phyloP scores from a whole-genome alignment of 2,329 filamentous ascomycete genomes.

The Truncatella angustata region DNA sequence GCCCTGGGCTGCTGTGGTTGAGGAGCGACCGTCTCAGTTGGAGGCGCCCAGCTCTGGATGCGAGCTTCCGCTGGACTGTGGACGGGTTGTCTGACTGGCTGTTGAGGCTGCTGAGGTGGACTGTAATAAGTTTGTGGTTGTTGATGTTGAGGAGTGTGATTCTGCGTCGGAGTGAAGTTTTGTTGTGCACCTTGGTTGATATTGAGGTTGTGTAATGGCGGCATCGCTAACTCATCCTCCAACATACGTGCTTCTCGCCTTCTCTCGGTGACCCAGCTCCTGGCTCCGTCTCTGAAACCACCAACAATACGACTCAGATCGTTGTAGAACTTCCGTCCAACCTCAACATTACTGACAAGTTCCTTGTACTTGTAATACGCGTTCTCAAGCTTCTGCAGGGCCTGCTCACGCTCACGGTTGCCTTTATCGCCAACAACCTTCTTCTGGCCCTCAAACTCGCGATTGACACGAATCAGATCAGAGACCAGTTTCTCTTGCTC shows the following conservation, averaged over 20 bases:
- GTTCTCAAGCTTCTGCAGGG: slow-evolving; percentile 83
- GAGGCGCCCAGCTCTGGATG: slow-evolving; percentile 55
- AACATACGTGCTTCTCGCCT: slow-evolving; percentile 76
- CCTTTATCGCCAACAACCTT: slow-evolving; percentile 61
- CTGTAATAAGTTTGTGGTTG: slow-evolving; percentile 4
- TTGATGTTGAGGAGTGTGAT: slow-evolving; percentile 4
- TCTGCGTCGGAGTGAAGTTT: background rate
- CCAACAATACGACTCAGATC: slow-evolving; percentile 86
- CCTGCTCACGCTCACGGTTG: slow-evolving; percentile 75
- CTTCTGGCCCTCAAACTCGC: slow-evolving; percentile 71
- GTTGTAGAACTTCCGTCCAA: slow-evolving; percentile 94
- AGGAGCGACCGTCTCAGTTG: slow-evolving; percentile 49
- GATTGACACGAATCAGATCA: slow-evolving; percentile 73
- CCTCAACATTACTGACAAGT: slow-evolving; percentile 86
- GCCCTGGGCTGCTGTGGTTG: slow-evolving; percentile 37
- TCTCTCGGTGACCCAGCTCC: slow-evolving; percentile 76
- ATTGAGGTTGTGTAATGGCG: slow-evolving; percentile 25
- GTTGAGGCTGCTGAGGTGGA: slow-evolving; percentile 21
- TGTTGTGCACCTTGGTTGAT: slow-evolving; percentile 15
- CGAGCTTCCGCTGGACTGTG: slow-evolving; percentile 42
- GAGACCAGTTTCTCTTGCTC: slow-evolving; percentile 73
- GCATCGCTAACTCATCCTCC: slow-evolving; percentile 32
- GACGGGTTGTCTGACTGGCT: slow-evolving; percentile 23
- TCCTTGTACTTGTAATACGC: slow-evolving; percentile 97
- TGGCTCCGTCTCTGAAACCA: slow-evolving; percentile 72